Evolutionary conservation across 345 rosid genomes (phyloP).

Genomic region (Boechera divaricarpa): DNA sequence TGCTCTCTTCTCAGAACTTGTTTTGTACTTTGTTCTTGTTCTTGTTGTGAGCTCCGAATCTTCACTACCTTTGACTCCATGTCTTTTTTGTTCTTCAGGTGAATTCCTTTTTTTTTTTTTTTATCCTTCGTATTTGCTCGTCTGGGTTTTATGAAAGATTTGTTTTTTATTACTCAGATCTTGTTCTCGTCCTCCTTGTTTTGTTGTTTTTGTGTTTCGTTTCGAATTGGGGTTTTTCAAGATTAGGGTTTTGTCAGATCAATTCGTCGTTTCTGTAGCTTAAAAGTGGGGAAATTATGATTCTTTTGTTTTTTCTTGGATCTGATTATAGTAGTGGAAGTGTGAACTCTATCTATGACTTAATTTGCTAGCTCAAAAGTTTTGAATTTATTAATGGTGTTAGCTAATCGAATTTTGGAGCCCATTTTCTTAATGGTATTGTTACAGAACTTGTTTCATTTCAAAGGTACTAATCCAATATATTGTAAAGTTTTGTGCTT

Average conservation of each 20-base stretch:
- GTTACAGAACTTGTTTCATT: neutral
- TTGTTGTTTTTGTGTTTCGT: constrained; percentile 9
- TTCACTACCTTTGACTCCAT: constrained; percentile 24
- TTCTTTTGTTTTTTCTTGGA: neutral
- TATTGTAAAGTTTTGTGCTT: neutral
- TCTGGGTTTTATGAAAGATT: constrained; percentile 50
- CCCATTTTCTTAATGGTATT: neutral
- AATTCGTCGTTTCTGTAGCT: constrained; percentile 3
- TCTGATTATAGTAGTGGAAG: neutral
- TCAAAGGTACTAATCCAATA: neutral
- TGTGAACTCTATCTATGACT: neutral
- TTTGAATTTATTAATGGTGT: neutral
- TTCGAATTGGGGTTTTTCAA: constrained; percentile 1
- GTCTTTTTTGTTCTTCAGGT: constrained; percentile 36
- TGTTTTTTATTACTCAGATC: constrained; percentile 34
- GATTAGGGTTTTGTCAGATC: constrained; percentile 40
- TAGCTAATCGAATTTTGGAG: neutral
- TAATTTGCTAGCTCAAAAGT: neutral
- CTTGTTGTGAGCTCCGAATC: constrained; percentile 16
- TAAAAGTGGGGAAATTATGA: neutral
- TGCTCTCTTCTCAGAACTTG: constrained; percentile 44
- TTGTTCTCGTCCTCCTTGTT: constrained; percentile 12
- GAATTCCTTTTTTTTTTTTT: neutral
- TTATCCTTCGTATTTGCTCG: neutral
- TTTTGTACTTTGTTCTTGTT: constrained; percentile 27